These are phyloP conservation scores for Ustilago lituana DNA, from an alignment of 1,284 basidiomycete genomes.

Conservation along the genomic window DNA sequence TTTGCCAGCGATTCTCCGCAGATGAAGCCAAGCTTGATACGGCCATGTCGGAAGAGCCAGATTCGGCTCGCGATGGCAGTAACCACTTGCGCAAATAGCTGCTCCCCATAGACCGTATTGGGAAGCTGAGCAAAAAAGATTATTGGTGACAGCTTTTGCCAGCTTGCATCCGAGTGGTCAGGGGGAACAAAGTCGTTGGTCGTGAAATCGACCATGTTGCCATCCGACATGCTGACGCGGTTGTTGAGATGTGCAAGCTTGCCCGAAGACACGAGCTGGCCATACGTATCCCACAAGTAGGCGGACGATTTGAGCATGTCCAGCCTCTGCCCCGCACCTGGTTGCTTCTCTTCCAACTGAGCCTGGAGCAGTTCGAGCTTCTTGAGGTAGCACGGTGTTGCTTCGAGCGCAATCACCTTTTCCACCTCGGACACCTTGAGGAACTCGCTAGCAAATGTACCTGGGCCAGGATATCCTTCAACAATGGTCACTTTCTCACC, in stretches of 20 bases:
- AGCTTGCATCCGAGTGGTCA: conserved; percentile 31
- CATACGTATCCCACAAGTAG: conserved; percentile 56
- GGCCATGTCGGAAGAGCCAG: conserved; percentile 62
- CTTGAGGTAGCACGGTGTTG: conserved; percentile 28
- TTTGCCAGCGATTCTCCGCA: conserved; percentile 59
- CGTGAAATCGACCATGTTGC: conserved; percentile 21
- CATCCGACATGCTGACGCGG: conserved; percentile 23
- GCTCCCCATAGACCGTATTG: conserved; percentile 65
- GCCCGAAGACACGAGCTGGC: conserved; percentile 35
- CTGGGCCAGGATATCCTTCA: conserved; percentile 64
- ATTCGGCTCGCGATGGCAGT: conserved; percentile 50
- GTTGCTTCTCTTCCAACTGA: conserved; percentile 13
- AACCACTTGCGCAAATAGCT: conserved; percentile 63
- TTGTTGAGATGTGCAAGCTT: conserved; percentile 51
- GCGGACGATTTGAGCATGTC: conserved; percentile 40
- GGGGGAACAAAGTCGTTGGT: conserved; percentile 18
- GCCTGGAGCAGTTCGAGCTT: conserved; percentile 36
- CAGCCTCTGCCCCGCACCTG: conserved; percentile 28
- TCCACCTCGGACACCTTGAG: conserved; percentile 58
- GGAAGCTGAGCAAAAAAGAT: conserved; percentile 63
- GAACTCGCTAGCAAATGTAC: conserved; percentile 57
- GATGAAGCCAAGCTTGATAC: conserved; percentile 55
- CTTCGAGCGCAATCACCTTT: conserved; percentile 61
- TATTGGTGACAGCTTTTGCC: conserved; percentile 48
- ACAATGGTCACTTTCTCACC: conserved; percentile 59